Evolutionary conservation across 2,329 filamentous ascomycete genomes (phyloP).

Genomic region (Penicillium capsulatum): DNA sequence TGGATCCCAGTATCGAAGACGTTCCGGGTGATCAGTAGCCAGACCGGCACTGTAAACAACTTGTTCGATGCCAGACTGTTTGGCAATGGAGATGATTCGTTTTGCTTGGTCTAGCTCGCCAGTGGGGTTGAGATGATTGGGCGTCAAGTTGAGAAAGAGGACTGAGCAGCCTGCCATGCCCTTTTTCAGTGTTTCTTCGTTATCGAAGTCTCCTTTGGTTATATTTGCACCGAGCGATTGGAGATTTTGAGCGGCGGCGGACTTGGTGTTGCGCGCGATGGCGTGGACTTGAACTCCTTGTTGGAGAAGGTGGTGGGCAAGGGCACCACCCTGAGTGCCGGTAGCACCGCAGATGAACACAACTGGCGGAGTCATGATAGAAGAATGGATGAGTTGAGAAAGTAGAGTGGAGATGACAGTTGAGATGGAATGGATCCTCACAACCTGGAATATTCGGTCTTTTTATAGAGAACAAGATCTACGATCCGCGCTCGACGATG

Average conservation of each 20-base stretch:
- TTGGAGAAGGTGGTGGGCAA: constrained; percentile 27
- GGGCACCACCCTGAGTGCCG: constrained; percentile 31
- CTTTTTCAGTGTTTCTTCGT: constrained; percentile 25
- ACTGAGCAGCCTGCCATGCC: constrained; percentile 30
- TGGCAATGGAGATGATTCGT: constrained; percentile 23
- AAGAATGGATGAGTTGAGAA: not conserved
- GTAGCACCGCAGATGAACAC: constrained; percentile 30
- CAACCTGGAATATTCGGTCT: too few relatives aligned
- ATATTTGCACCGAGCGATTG: constrained; percentile 27
- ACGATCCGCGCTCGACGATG: too few relatives aligned
- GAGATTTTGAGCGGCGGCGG: constrained; percentile 26
- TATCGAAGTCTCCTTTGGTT: constrained; percentile 30
- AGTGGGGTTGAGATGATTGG: constrained; percentile 8
- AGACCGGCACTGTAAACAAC: constrained; percentile 32
- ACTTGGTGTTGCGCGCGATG: constrained; percentile 29
- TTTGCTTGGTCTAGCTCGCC: constrained; percentile 27
- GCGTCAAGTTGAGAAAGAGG: constrained; percentile 27
- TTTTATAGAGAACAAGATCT: not conserved
- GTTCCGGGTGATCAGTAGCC: constrained; percentile 27
- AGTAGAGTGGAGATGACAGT: too few relatives aligned
- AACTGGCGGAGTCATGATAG: constrained; percentile 11
- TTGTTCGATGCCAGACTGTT: constrained; percentile 29
- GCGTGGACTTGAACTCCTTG: constrained; percentile 30
- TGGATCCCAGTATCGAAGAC: constrained; percentile 25
- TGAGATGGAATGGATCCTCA: too few relatives aligned